Evolutionary conservation across 148 eudicot species (phyloP).

Genomic region (Heliosperma pusillum): DNA sequence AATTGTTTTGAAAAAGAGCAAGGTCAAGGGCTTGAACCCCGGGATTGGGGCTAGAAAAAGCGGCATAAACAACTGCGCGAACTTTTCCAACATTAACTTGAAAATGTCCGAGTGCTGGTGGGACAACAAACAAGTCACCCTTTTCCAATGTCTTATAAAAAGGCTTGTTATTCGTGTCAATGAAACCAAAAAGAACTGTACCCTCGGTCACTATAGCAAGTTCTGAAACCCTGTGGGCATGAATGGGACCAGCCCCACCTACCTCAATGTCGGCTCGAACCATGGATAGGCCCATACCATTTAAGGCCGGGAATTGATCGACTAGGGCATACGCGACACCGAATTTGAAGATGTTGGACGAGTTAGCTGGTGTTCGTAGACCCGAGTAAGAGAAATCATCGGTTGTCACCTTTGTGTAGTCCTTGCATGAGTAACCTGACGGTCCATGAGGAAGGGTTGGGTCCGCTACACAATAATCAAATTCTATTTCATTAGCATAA

Average conservation of each 20-base stretch:
- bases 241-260: not conserved
- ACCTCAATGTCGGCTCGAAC: not conserved
- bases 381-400: slow-evolving; percentile 1
- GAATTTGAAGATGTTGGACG: not conserved
- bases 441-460: slow-evolving; percentile 4
- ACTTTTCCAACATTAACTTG: not conserved
- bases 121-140: slow-evolving; percentile 4
- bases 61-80: not conserved
- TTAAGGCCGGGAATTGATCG: not conserved
- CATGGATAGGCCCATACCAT: not conserved
- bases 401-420: not conserved
- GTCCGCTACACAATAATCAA: slow-evolving; percentile 4
- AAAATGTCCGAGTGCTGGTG: not conserved
- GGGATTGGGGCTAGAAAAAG: not conserved
- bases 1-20: slow-evolving; percentile 38
- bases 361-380: not conserved
- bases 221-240: not conserved
- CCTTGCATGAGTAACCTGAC: slow-evolving; percentile 1
- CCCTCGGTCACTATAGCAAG: not conserved
- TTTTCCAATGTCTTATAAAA: not conserved
- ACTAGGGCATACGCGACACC: too few species aligned
- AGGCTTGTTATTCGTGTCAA: slow-evolving; percentile 3
- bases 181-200: not conserved
- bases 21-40: not conserved
- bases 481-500: not conserved